Conservation (phyloP, 176 grass and related monocot genomes). For the Canna indica region DNA sequence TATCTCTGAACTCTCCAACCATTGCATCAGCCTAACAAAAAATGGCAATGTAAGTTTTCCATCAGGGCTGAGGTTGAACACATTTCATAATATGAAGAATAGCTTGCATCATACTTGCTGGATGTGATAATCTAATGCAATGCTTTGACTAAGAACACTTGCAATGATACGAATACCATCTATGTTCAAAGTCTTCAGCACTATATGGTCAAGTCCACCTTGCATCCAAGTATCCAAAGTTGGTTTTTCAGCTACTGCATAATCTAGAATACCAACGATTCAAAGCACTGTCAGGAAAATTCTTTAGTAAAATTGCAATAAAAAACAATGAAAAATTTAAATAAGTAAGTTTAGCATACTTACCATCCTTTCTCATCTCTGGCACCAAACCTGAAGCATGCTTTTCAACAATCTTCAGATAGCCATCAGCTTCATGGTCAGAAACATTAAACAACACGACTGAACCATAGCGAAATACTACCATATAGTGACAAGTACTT, state of each 20-base stretch:
- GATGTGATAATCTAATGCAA: slow-evolving; percentile 96
- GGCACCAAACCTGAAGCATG: slow-evolving; percentile 83
- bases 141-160: slow-evolving; percentile 98
- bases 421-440: slow-evolving; percentile 93
- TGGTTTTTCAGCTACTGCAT: slow-evolving; percentile 87
- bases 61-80: background rate
- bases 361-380: slow-evolving; percentile 99
- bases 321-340: background rate
- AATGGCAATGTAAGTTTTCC: background rate
- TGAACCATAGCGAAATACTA: slow-evolving; percentile 94
- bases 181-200: slow-evolving; percentile 84
- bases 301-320: too few species aligned
- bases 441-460: slow-evolving; percentile 94
- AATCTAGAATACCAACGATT: slow-evolving; percentile 47
- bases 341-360: slow-evolving; percentile 6
- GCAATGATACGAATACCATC: slow-evolving; percentile 96
- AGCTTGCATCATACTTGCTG: slow-evolving; percentile 52
- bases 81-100: background rate
- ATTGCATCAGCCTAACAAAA: slow-evolving; percentile 80
- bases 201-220: slow-evolving; percentile 88
- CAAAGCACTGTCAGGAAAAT: background rate
- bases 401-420: slow-evolving; percentile 89
- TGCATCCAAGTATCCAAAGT: slow-evolving; percentile 94
- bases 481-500: slow-evolving; percentile 86
- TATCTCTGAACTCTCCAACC: slow-evolving; percentile 95